phyloP scores from a whole-genome alignment of 2,329 filamentous ascomycete genomes.

The Trichoderma semiorbis region DNA sequence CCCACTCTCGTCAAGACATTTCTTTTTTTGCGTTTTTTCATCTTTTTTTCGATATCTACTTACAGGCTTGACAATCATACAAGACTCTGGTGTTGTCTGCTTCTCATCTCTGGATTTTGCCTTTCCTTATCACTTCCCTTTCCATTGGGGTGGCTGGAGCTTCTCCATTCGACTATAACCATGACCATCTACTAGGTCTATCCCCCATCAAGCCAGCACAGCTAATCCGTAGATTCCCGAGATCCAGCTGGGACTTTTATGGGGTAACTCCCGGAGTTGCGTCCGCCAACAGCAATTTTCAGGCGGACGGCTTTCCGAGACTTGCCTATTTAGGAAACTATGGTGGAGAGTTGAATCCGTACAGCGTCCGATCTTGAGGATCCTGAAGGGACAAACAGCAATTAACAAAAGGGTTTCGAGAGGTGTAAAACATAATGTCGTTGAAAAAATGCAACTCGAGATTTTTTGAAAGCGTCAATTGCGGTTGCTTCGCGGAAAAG shows the following conservation, averaged over 20 bases:
- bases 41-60: background rate
- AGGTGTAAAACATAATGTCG: background rate
- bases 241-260: background rate
- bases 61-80: background rate
- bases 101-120: background rate
- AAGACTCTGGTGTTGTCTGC: background rate
- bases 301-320: background rate
- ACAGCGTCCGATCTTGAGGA: background rate
- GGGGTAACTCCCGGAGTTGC: background rate
- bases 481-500: no score
- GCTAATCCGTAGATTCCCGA: background rate
- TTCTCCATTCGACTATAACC: background rate
- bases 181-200: background rate
- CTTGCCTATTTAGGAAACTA: background rate
- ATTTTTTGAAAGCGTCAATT: no score
- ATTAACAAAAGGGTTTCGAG: background rate
- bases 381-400: no score
- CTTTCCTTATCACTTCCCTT: background rate
- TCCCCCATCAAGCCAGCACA: background rate
- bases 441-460: no score
- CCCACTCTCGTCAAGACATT: slow-evolving; percentile 20
- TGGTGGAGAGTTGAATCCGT: background rate
- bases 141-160: background rate
- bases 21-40: slow-evolving; percentile 12
- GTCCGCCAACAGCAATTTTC: background rate